Conservation (phyloP, 75 land plant species). For the Cryptomeria japonica region DNA sequence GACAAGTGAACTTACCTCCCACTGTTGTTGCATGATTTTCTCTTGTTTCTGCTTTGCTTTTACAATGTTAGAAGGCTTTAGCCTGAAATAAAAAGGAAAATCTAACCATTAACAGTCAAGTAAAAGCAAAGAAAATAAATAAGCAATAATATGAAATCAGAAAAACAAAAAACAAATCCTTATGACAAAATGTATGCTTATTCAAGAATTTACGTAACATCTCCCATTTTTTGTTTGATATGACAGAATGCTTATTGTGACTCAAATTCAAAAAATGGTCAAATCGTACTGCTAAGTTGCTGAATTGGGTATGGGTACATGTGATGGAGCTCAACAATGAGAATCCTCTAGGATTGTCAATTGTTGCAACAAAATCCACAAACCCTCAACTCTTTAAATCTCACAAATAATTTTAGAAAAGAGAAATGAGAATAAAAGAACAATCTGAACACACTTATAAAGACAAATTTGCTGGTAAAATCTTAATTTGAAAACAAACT, state of each 20-base stretch:
- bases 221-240: neutral
- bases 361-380: no score
- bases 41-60: constrained; percentile 43
- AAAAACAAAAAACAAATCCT: neutral
- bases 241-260: neutral
- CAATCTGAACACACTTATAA: no score
- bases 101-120: neutral
- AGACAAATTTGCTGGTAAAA: no score
- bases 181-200: neutral
- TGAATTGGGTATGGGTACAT: no score
- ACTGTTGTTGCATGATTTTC: constrained; percentile 21
- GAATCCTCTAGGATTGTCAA: no score
- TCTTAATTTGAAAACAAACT: no score
- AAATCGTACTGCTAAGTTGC: neutral
- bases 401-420: no score
- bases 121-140: neutral
- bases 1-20: constrained; percentile 35
- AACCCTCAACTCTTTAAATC: no score
- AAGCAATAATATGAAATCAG: neutral
- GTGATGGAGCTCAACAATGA: no score
- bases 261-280: neutral
- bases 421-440: no score
- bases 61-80: constrained; percentile 33
- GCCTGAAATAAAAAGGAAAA: constrained; percentile 18
- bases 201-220: neutral